Evolutionary conservation across 768 basidiomycete genomes (phyloP).

Genomic region (Mycena haematopus): DNA sequence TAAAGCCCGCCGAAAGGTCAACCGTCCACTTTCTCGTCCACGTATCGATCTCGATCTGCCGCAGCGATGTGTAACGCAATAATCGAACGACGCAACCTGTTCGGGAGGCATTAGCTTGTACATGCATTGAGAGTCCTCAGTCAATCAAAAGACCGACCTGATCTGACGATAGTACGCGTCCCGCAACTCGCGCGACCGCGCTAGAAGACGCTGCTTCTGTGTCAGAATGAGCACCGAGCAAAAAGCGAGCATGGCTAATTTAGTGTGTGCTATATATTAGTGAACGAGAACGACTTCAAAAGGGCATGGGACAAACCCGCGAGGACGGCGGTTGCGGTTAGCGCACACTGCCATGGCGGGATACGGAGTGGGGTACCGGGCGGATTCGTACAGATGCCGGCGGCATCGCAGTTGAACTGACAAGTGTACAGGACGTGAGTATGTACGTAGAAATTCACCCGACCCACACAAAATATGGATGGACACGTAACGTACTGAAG

Average conservation of each 20-base stretch:
- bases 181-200: conserved; percentile 45
- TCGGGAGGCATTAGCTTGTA: not conserved
- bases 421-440: no score
- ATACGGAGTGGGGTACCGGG: no score
- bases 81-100: conserved; percentile 44
- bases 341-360: conserved; percentile 50
- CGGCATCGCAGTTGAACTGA: no score
- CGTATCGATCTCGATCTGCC: conserved; percentile 30
- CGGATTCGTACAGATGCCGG: no score
- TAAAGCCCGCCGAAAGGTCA: not conserved
- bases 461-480: no score
- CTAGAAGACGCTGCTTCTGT: conserved; percentile 48
- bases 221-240: conserved; percentile 46
- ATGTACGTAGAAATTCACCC: no score
- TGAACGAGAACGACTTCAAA: not conserved
- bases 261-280: no score
- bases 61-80: conserved; percentile 43
- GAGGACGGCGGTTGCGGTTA: conserved; percentile 45
- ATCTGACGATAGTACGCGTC: conserved; percentile 58
- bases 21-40: conserved; percentile 17
- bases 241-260: conserved; percentile 35
- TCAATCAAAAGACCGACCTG: conserved; percentile 39
- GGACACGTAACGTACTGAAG: no score
- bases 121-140: not conserved
- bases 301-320: conserved; percentile 39